Evolutionary conservation across 495 filamentous ascomycete genomes (phyloP).

Genomic region (Bombardia bombarda): DNA sequence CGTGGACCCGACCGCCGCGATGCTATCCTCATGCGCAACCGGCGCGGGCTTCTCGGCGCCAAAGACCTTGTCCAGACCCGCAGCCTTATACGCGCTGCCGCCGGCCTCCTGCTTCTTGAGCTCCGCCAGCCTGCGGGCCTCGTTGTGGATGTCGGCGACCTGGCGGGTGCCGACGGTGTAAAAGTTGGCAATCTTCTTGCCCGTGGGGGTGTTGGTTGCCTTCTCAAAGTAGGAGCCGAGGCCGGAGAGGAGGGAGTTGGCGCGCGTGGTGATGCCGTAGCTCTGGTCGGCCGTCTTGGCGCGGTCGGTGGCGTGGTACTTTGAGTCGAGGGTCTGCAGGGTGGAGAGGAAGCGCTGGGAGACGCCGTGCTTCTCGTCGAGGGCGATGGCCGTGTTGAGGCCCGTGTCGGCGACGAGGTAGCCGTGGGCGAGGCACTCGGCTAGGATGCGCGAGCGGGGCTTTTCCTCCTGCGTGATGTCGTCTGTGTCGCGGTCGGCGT

Average conservation of each 20-base stretch:
- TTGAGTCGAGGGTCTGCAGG: conserved; percentile 68
- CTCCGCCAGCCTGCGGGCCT: conserved; percentile 80
- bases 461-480: conserved; percentile 90
- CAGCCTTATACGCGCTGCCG: conserved; percentile 39
- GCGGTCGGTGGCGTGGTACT: conserved; percentile 71
- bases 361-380: conserved; percentile 88
- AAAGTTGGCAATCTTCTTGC: conserved; percentile 76
- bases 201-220: conserved; percentile 74
- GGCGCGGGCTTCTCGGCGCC: conserved; percentile 28
- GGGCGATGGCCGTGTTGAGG: conserved; percentile 72
- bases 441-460: conserved; percentile 82
- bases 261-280: conserved; percentile 65
- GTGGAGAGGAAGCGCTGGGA: conserved; percentile 65
- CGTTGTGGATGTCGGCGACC: conserved; percentile 84
- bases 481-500: conserved; percentile 49
- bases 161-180: conserved; percentile 75
- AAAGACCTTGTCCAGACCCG: conserved; percentile 36
- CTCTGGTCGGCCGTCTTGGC: conserved; percentile 66
- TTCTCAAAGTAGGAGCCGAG: conserved; percentile 80
- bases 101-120: conserved; percentile 66
- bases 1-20: conserved; percentile 6
- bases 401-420: conserved; percentile 82
- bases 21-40: not conserved
- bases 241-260: conserved; percentile 54
- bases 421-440: conserved; percentile 92